phyloP scores from a whole-genome alignment of 148 eudicot genomes.

The Gaultheria prostrata region DNA sequence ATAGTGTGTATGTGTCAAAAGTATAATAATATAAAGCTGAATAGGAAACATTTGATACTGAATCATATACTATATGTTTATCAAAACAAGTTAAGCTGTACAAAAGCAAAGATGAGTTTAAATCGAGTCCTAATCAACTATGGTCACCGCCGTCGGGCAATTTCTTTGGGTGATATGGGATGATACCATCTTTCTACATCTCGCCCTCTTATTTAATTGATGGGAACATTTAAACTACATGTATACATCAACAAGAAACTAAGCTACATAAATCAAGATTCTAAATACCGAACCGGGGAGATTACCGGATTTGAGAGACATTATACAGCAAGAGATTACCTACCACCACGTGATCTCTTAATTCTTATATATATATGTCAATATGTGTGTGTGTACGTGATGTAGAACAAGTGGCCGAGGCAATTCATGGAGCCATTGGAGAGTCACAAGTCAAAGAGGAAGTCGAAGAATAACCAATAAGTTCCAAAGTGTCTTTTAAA shows the following conservation, averaged over 20 bases:
- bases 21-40: background rate
- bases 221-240: too few species aligned
- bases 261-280: background rate
- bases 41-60: background rate
- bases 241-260: background rate
- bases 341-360: too few species aligned
- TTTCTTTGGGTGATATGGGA: background rate
- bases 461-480: too few species aligned
- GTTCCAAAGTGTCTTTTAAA: too few species aligned
- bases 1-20: background rate
- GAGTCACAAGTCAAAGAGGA: too few species aligned
- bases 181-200: background rate
- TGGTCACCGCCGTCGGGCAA: background rate
- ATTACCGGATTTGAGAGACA: too few species aligned
- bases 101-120: background rate
- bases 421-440: too few species aligned
- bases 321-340: too few species aligned
- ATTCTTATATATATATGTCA: too few species aligned
- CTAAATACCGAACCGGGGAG: background rate
- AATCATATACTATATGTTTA: background rate
- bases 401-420: too few species aligned
- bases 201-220: background rate
- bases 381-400: too few species aligned
- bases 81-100: background rate
- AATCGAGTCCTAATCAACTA: background rate